A percentile compares a stretch with the other conserved stretches of the same genome.
These are phyloP conservation scores for Pseudocercospora ulei DNA, from an alignment of 2,329 filamentous ascomycete genomes.

Conservation along the genomic window DNA sequence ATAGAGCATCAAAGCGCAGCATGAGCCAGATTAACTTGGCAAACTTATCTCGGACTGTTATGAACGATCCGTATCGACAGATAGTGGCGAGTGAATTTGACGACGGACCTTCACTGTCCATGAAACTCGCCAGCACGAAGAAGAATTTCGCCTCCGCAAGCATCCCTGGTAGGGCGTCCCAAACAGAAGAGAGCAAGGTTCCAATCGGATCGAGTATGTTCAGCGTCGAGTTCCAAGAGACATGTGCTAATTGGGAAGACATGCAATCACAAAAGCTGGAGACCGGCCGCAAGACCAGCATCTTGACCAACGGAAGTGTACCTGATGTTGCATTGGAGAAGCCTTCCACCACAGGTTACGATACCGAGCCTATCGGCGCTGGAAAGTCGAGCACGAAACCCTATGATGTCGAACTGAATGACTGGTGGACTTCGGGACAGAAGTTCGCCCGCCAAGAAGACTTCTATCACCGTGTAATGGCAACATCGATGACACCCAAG, in stretches of 20 bases:
- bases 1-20: conserved; percentile 26
- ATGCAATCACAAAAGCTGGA: not conserved
- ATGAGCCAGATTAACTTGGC: conserved; percentile 22
- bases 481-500: conserved; percentile 6
- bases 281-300: conserved; percentile 11
- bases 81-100: not conserved
- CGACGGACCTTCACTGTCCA: not conserved
- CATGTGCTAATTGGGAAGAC: conserved; percentile 9
- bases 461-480: conserved; percentile 12
- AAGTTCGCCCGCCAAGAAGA: conserved; percentile 29
- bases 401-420: conserved; percentile 34
- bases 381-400: conserved; percentile 11
- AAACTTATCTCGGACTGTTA: conserved; percentile 28
- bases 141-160: no score
- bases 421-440: conserved; percentile 36
- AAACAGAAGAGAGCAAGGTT: conserved; percentile 1
- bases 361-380: conserved; percentile 1
- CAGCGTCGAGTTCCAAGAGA: conserved; percentile 4
- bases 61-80: conserved; percentile 30
- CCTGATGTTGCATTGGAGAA: conserved; percentile 9
- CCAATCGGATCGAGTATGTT: not conserved
- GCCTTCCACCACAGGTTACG: not conserved
- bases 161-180: no score
- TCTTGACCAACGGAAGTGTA: conserved; percentile 13
- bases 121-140: no score